Evolutionary conservation across 192 early-diverging fungal species (phyloP), one percentile per base, ranked within the genome.

Genomic region (Paraglomus occultum): DNA sequence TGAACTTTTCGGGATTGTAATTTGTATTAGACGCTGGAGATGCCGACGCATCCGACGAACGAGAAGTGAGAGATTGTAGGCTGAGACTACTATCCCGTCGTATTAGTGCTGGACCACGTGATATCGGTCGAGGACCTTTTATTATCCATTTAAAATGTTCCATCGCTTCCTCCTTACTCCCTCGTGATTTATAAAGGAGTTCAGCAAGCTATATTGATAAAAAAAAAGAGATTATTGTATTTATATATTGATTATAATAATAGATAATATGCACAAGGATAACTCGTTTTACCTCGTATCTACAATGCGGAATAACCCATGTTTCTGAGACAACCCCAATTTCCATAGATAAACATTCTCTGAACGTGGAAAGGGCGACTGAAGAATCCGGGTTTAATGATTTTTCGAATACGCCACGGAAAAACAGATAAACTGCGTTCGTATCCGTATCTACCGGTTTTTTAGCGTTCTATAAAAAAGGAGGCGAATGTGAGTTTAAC

Each of bases 81-180:
- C 65, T 54, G 8, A 72, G 59, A 43, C 4, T 66, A n/a, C 57
- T 55, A 8, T 60, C 45, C 22, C 67, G 18, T 31, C 74, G 73
- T 44, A 70, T 2, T 15, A 57, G 45, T 58, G 46, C 8, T 23
- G 23, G 43, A 58, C 42, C 48, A 18, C 67, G 51, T 44, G 54
- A 69, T 47, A 43, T 47, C 10, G 75, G 75, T 31, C 74, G 66
- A 8, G 74, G 74, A 10, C 78, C 78, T 53, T 79, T 79, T 48
- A 79, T 52, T 45, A 79, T 61, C 78, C 78, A 79, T 42, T 74
- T 64, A 38, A 79, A 79, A 60, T 79, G 78, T 64, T 79, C 78
- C 31, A 74, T 60, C 4, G 78, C 78, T 15, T 71, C 78, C 23
- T 79, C 74, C 38, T 74, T 60, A 14, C 74, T 61, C 46, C 74